Base-by-base conservation (phyloP, 352 stramenopile species). In the Lagenidium giganteum region DNA sequence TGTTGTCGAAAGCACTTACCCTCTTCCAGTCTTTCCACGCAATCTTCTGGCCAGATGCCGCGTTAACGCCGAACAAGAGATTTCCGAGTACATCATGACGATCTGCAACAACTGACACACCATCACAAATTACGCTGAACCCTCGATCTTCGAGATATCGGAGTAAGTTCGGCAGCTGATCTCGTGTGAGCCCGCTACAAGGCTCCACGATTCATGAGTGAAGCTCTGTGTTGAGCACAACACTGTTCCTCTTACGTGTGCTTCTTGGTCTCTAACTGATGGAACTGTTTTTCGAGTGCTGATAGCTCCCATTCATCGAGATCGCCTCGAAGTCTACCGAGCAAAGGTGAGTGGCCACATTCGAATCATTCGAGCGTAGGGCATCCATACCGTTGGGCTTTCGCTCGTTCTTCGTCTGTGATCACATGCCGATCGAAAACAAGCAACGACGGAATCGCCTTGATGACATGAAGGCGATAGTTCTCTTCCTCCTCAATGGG, bases 401-500 rank as follows among this genome's bases (percentile, higher is more conserved):
- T 26, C 1, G 31, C 42, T 16, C 54, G 54, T 29, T 85, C 71
- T 1, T 79, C 68, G 8, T 62, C 42, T 2, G 65, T 83, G 34
- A 90, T 49, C 12, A 70, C 54, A 44, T 85, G 70, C n/a, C 61
- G 54, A 51, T 90, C 77, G 5, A 89, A 65, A 12, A 79, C 68
- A 9, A 81, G 49, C n/a, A 90, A 45, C 51, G 70, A 79, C 8
- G 77, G 77, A 32, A 87, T 56, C 4, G 55, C 42, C 13, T 70
- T 49, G 24, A 90, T 75, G 16, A 90, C 66, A 35, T 71, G 65
- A 11, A 90, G 64, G 6, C 77, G 71, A 38, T 90, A 90, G 35
- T 78, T 78, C 34, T 79, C 74, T 59, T 90, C 77, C 25, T 87
- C 67, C 13, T 68, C 65, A 5, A 87, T 33, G n/a, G 78, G 63